Evolutionary conservation across 106 monocot genomes (phyloP), one percentile per base, ranked within the genome.

Genomic region (Iris macrosiphon): DNA sequence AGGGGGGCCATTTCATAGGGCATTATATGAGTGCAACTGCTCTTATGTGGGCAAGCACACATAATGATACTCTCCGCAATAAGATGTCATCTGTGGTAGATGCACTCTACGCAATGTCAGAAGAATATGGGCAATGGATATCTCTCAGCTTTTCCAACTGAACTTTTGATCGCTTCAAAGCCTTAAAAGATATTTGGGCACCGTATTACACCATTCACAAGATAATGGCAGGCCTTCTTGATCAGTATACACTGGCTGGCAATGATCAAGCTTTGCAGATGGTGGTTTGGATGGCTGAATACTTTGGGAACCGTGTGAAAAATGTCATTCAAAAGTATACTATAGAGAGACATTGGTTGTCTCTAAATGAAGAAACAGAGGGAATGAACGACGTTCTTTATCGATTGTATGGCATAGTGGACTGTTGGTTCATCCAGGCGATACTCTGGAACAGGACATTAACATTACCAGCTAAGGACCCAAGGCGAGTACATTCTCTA

Each of bases 351-450:
- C 96, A 98, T 57, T 98, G 90, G 89, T 8, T 5, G 6, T 78
- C 86, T 24, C 78, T 98, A 24, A 98, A 98, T 70, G 96, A 98
- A 63, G 96, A 98, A 81, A 86, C 86, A 31, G 96, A 90, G 19
- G 96, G 96, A 59, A 98, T 98, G 96, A 98, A 98, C 68, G 96
- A 98, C 76, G 96, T 87, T 31, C 80, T 98, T 37, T 98, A 98
- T 50, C 70, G 69, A 24, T 64, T 98, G 5, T 98, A 98, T 55
- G 73, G 62, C 24, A 69, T 98, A 49, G 91, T 90, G 26, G 96
- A n/a, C n/a, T n/a, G n/a, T n/a, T n/a, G n/a, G n/a, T n/a, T n/a
- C n/a, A n/a, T n/a, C n/a, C n/a, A n/a, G n/a, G n/a, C n/a, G n/a
- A n/a, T n/a, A n/a, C n/a, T n/a, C n/a, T n/a, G n/a, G n/a, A n/a